phyloP scores from a whole-genome alignment of 306 rosid genomes.

The Ammopiptanthus mongolicus region DNA sequence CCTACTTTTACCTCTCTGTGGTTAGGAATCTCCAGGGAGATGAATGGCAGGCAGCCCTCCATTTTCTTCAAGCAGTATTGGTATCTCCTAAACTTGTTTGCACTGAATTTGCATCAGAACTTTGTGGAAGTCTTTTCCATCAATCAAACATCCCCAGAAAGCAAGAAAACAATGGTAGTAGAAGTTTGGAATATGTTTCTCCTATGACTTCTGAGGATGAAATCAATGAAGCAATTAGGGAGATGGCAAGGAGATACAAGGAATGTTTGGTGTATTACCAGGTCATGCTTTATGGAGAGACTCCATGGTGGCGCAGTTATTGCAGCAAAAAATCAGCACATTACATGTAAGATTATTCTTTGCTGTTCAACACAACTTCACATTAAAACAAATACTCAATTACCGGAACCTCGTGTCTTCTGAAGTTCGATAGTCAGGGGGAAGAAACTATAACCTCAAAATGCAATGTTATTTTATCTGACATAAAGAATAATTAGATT shows the following conservation, averaged over 20 bases:
- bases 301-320: constrained; percentile 39
- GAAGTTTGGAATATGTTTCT: constrained; percentile 23
- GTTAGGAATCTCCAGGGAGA: constrained; percentile 61
- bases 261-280: constrained; percentile 64
- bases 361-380: constrained; percentile 6
- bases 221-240: constrained; percentile 35
- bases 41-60: constrained; percentile 77
- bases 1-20: constrained; percentile 64
- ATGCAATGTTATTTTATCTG: background rate
- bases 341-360: constrained; percentile 42
- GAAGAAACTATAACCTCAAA: background rate
- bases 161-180: constrained; percentile 8
- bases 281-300: constrained; percentile 69
- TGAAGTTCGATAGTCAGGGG: constrained; percentile 9
- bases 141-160: constrained; percentile 8
- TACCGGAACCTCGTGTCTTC: background rate
- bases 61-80: constrained; percentile 72
- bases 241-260: constrained; percentile 59
- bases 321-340: constrained; percentile 26
- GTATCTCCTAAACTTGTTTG: constrained; percentile 59
- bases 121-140: constrained; percentile 46
- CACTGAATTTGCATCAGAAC: constrained; percentile 50
- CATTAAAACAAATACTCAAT: background rate
- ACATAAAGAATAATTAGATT: background rate
- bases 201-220: constrained; percentile 19